Conservation (phyloP, 2,329 filamentous ascomycete genomes). For the Cercospora canescens region DNA sequence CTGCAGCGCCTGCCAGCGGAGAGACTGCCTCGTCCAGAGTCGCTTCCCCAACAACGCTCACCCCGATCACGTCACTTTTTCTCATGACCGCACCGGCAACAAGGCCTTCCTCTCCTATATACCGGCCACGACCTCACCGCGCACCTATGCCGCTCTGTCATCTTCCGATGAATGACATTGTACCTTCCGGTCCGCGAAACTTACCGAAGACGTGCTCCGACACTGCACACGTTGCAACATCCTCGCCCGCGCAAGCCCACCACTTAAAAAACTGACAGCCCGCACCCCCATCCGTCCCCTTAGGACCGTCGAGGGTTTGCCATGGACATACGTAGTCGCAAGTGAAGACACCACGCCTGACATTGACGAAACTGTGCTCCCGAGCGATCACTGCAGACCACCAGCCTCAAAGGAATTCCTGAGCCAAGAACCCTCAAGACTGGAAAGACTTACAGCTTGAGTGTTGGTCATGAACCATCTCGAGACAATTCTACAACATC, state of each 20-base stretch:
- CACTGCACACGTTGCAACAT: not conserved
- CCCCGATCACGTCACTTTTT: too few species aligned
- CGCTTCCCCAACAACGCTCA: too few species aligned
- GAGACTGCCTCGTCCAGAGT: too few species aligned
- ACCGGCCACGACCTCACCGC: not conserved
- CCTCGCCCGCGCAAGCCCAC: not conserved
- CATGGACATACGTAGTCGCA: not conserved
- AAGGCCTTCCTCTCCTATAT: too few species aligned
- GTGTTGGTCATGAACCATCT: not conserved
- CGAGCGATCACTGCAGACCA: not conserved
- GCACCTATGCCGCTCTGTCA: not conserved
- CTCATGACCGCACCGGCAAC: too few species aligned
- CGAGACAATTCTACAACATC: not conserved
- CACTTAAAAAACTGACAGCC: not conserved
- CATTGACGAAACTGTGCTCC: not conserved
- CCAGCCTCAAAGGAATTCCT: not conserved
- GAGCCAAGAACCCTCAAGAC: not conserved
- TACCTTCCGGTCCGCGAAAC: not conserved
- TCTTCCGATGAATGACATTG: not conserved
- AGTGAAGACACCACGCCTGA: not conserved
- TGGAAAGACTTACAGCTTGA: not conserved
- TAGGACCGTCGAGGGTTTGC: too few species aligned
- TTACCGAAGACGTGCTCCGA: not conserved
- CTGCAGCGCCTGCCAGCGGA: too few species aligned
- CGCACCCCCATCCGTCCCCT: too few species aligned